Base-by-base conservation (phyloP, 169 alveolate species). In the Theileria sp. region DNA sequence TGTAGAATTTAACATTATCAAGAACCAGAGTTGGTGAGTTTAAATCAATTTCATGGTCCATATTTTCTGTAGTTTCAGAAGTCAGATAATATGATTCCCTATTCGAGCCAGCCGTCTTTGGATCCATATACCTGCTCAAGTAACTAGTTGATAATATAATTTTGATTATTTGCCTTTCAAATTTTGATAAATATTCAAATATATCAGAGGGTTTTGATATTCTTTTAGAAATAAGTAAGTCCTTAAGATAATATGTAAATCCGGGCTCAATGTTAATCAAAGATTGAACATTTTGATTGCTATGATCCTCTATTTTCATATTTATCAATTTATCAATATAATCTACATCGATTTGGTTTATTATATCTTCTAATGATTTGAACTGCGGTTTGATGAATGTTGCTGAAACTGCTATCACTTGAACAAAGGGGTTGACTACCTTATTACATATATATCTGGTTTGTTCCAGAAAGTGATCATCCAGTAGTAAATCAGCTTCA, bases 401-500 rank as follows among this genome's bases (percentile, higher is more conserved):
- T 12, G 91, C 91, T 15, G 91, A 85, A 12, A 72, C 71, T 17
- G 91, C 91, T 13, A 85, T 44, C 10, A 85, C 67, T 64, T 85
- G 91, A 28, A 79, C 80, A 65, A 75, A 85, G 15, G 87, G 87
- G 51, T 71, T 85, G n/a, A 75, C 73, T n/a, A 85, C 34, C 28
- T 64, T 85, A 5, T 10, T 19, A 79, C 87, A 78, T 12, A 85
- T 73, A 13, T n/a, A 32, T 30, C 51, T 72, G 25, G 80, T 79
- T 34, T 85, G 91, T 12, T 58, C 87, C 4, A 62, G 7, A 64
- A 85, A 85, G 30, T 79, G 87, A 34, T 85, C 91, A 54, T 85
- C 91, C 13, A 85, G 13, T 38, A 85, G 76, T 83, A 85, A 56
- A 75, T 85, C 91, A 3, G 85, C 91, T 44, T 85, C 91, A 32